These are phyloP conservation scores for Liriodendron chinense DNA, from an alignment of 164 flowering plant species.

Conservation along the genomic window DNA sequence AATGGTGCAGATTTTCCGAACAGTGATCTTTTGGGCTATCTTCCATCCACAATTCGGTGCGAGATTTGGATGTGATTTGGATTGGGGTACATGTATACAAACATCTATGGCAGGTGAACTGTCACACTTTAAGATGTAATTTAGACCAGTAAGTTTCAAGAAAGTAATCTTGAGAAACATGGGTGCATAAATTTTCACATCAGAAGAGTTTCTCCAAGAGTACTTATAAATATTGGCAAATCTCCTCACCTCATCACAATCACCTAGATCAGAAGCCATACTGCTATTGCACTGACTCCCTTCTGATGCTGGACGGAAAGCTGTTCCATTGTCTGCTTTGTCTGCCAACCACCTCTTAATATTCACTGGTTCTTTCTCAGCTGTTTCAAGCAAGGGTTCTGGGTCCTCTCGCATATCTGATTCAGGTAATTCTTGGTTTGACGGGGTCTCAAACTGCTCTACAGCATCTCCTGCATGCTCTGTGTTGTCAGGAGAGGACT, in stretches of 20 bases:
- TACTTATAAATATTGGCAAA: background rate
- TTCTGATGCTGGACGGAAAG: constrained; percentile 16
- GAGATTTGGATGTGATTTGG: background rate
- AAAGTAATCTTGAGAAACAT: background rate
- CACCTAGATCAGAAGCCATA: constrained; percentile 28
- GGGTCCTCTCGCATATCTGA: constrained; percentile 8
- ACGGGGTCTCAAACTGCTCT: constrained; percentile 8
- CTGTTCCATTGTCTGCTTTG: constrained; percentile 11
- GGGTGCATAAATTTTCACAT: background rate
- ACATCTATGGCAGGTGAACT: background rate
- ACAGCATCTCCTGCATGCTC: constrained; percentile 4
- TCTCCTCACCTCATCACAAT: constrained; percentile 35
- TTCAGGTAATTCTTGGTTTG: constrained; percentile 26
- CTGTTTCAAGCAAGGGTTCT: background rate
- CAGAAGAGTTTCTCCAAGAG: background rate
- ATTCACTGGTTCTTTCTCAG: constrained; percentile 9
- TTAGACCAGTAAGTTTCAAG: background rate
- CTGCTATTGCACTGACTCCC: constrained; percentile 19
- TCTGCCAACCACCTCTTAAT: constrained; percentile 18
- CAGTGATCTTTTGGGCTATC: background rate
- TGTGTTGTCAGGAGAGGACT: constrained; percentile 30
- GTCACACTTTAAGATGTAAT: background rate
- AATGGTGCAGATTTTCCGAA: background rate
- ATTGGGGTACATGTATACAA: background rate
- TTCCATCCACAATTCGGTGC: background rate